Evolutionary conservation across 192 early-diverging fungal genomes (phyloP), one percentile per base, ranked within the genome.

Genomic region (Mycoemilia scoparia): DNA sequence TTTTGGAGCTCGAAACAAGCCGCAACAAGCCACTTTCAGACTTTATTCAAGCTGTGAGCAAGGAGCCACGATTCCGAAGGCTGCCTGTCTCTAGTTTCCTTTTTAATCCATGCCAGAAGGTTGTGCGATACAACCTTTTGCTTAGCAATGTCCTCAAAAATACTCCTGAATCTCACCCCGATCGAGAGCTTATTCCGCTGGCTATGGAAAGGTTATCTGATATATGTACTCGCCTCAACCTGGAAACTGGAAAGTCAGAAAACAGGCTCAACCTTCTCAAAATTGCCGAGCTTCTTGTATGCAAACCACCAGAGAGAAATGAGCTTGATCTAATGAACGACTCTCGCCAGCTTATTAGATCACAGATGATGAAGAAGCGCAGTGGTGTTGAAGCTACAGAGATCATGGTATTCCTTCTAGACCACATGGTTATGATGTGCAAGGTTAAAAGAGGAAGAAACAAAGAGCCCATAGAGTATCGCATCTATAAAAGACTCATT

Each of bases 31-130:
- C 45, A 21, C 77, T 93, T 37, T 67, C 55, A 21, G 70, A 71
- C 32, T 89, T 93, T 57, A 63, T 95, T 11, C 71, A 86, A 52
- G 66, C 76, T 49, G 73, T 73, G 3, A 77, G 83, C 34, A 68
- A 78, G 11, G 46, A 53, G 8, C 79, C 86, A 10, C 74, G 82
- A 51, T 77, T 74, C 39, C 66, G 84, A 20, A 86, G 82, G 39
- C 55, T 93, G 22, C 74, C 80, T 30, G 49, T 88, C 15, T 77
- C 87, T 59, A 80, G 79, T 36, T 93, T 90, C 55, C 46, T 93
- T 34, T 78, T 74, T 1, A 71, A 84, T 10, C 91, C 91, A 8
- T 81, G 82, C 0, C 81, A 85, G 9, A 72, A 85, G n/a, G 43
- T 92, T 35, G 87, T 79, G 8, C 66, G 84, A 34, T 96, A 90